Conservation (phyloP, 2,329 filamentous ascomycete genomes). For the Sphaerulina musiva region DNA sequence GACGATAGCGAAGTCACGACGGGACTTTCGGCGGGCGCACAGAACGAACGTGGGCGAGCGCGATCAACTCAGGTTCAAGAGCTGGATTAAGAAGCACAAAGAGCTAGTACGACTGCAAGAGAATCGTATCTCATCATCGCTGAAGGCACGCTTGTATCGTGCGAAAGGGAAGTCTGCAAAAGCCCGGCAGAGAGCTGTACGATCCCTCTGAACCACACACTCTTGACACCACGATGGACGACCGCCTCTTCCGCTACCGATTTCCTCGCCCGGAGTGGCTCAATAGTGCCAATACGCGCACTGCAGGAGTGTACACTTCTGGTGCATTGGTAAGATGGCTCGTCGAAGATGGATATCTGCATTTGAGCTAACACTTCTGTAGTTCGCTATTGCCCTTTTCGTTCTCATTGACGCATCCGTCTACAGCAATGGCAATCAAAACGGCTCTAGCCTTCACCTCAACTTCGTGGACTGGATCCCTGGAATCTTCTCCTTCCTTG, state of each 20-base stretch:
- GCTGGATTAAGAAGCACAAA: neutral
- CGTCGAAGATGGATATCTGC: neutral
- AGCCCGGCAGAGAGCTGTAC: neutral
- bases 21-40: neutral
- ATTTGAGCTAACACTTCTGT: neutral
- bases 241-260: constrained; percentile 60
- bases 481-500: constrained; percentile 61
- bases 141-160: constrained; percentile 1
- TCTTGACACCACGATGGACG: constrained; percentile 2
- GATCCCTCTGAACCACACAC: neutral
- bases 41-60: neutral
- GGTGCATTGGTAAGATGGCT: constrained; percentile 54
- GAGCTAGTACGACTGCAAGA: constrained; percentile 1
- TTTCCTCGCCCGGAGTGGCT: constrained; percentile 62
- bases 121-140: neutral
- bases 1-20: constrained; percentile 5
- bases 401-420: constrained; percentile 61
- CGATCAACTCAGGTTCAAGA: neutral
- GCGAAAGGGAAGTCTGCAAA: constrained; percentile 4
- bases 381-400: constrained; percentile 67
- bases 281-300: constrained; percentile 58
- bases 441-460: constrained; percentile 55
- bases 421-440: constrained; percentile 56
- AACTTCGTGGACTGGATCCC: constrained; percentile 69
- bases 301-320: constrained; percentile 59